phyloP scores from a whole-genome alignment of 1,284 basidiomycete genomes.

The Phylloboletellus chloephorus region DNA sequence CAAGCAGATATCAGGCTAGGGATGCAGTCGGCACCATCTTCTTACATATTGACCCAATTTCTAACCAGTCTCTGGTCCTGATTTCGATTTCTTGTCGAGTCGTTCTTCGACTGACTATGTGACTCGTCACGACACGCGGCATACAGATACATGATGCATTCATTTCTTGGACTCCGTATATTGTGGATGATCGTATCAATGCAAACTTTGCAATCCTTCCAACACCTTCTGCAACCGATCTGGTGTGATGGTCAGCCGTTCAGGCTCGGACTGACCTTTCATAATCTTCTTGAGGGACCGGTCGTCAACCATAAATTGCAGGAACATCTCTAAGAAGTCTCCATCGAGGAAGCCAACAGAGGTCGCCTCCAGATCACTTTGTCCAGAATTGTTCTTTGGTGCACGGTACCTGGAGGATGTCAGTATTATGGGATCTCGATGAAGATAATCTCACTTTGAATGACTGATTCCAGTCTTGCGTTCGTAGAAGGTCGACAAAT shows the following conservation, averaged over 20 bases:
- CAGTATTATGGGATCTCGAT: neutral
- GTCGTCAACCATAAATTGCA: conserved; percentile 37
- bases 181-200: conserved; percentile 36
- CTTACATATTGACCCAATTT: conserved; percentile 5
- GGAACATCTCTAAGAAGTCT: conserved; percentile 74
- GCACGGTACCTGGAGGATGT: conserved; percentile 54
- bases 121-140: neutral
- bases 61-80: conserved; percentile 21
- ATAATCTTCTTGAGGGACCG: conserved; percentile 43
- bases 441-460: conserved; percentile 45
- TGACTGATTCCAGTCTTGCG: conserved; percentile 62
- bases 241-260: conserved; percentile 43
- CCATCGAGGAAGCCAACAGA: conserved; percentile 85
- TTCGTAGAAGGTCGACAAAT: conserved; percentile 55
- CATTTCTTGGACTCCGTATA: conserved; percentile 15
- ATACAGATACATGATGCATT: conserved; percentile 15
- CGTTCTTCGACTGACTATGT: conserved; percentile 5
- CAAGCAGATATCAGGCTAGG: conserved; percentile 14
- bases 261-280: conserved; percentile 50
- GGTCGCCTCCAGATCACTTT: conserved; percentile 49
- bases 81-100: conserved; percentile 3
- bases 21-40: conserved; percentile 4
- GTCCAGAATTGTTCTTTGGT: conserved; percentile 51
- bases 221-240: conserved; percentile 47
- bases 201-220: conserved; percentile 59